Conservation (phyloP, 2,329 filamentous ascomycete genomes). For the Neocucurbitaria cava region DNA sequence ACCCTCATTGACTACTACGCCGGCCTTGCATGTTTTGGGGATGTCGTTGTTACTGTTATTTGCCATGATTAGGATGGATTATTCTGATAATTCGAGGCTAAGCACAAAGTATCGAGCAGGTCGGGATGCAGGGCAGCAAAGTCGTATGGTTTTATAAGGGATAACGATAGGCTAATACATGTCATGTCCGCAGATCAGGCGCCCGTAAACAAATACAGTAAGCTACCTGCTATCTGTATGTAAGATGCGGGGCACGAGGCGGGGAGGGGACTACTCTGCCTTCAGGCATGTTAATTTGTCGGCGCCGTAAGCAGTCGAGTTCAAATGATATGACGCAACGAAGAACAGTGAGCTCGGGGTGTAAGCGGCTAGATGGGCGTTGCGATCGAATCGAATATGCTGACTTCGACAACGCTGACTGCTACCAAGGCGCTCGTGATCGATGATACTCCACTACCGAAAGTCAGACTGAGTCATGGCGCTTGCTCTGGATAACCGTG, state of each 20-base stretch:
- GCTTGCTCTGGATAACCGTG: no score
- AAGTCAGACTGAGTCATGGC: no score
- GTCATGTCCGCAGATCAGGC: background rate
- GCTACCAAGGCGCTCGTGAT: no score
- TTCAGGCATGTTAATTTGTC: background rate
- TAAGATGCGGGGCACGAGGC: background rate
- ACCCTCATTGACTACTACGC: slow-evolving; percentile 58
- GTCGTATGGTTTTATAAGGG: background rate
- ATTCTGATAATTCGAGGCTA: background rate
- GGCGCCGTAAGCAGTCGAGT: background rate
- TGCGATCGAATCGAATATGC: background rate
- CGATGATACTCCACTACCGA: no score
- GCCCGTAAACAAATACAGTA: background rate
- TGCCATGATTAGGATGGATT: background rate
- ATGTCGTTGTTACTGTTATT: slow-evolving; percentile 32
- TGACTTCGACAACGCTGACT: background rate
- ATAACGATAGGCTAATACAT: background rate
- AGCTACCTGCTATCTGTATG: no score
- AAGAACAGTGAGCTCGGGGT: background rate
- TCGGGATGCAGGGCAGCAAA: no score
- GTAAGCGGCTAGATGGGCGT: background rate
- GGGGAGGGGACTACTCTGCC: background rate
- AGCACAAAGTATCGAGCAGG: background rate
- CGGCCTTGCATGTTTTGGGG: slow-evolving; percentile 57
- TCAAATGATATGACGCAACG: background rate